Percentiles rank a stretch among this genome's conserved stretches.
Evolutionary conservation across 371 early-diverging fungal genomes (phyloP).

Genomic region (Mucor mucedo): DNA sequence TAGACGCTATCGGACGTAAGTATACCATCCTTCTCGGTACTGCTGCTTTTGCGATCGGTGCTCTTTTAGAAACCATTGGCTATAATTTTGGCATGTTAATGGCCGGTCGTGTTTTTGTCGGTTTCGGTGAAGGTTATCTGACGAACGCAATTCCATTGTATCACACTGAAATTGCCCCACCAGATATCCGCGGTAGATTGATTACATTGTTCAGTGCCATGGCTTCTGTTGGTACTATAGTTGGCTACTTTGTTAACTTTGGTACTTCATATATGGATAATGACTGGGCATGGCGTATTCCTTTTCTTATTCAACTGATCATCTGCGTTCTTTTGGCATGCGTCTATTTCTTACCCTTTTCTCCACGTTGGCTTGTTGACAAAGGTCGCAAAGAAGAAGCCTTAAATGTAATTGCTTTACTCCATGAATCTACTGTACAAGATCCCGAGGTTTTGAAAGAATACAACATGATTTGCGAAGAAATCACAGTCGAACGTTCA

Average conservation of each 20-base stretch:
- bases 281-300: constrained; percentile 51
- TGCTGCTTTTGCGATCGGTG: constrained; percentile 43
- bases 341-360: constrained; percentile 27
- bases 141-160: constrained; percentile 47
- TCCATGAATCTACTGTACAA: constrained; percentile 45
- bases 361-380: constrained; percentile 60
- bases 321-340: constrained; percentile 26
- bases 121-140: constrained; percentile 52
- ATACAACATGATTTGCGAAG: constrained; percentile 39
- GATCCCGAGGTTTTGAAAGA: constrained; percentile 48
- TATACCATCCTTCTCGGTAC: constrained; percentile 46
- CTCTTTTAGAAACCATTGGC: constrained; percentile 53
- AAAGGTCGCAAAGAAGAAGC: constrained; percentile 57
- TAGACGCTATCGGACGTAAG: constrained; percentile 52
- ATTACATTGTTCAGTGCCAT: constrained; percentile 49
- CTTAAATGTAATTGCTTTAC: constrained; percentile 40
- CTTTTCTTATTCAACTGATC: constrained; percentile 40
- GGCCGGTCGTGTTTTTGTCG: constrained; percentile 47
- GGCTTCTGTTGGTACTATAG: constrained; percentile 45
- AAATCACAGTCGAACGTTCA: constrained; percentile 46
- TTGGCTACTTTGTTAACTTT: constrained; percentile 55
- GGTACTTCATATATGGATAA: constrained; percentile 43
- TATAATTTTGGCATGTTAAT: constrained; percentile 45
- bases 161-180: constrained; percentile 75
- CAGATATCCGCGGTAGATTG: constrained; percentile 60